A percentile compares a stretch with the other conserved stretches of the same genome.
These are phyloP conservation scores for Torulaspora pretoriensis DNA, from an alignment of 1,139 yeast species.

Conservation along the genomic window DNA sequence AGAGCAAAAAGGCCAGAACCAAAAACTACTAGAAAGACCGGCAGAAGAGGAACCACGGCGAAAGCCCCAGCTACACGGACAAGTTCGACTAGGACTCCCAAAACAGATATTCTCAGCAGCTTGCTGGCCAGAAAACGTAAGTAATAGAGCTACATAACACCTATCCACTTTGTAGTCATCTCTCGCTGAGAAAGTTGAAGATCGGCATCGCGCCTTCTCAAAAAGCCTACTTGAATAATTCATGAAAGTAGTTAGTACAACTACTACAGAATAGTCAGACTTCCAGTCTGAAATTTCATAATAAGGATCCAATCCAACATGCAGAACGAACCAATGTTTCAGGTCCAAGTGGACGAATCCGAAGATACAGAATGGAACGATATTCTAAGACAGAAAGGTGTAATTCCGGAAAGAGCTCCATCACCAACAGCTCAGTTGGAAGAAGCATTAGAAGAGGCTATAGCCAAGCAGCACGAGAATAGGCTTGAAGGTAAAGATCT, in stretches of 20 bases:
- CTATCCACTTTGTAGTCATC: no score
- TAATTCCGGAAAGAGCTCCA: slow-evolving; percentile 87
- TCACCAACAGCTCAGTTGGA: slow-evolving; percentile 85
- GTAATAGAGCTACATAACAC: slow-evolving; percentile 2
- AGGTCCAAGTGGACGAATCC: slow-evolving; percentile 87
- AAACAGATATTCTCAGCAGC: slow-evolving; percentile 29
- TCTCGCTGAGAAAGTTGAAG: not conserved
- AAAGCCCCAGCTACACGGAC: slow-evolving; percentile 9
- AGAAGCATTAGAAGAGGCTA: slow-evolving; percentile 80
- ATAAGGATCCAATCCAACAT: slow-evolving; percentile 9
- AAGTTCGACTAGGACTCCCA: slow-evolving; percentile 23
- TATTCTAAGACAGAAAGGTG: slow-evolving; percentile 80
- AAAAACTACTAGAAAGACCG: slow-evolving; percentile 6
- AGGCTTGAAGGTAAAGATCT: slow-evolving; percentile 65
- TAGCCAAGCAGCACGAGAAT: slow-evolving; percentile 56
- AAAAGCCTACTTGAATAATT: not conserved
- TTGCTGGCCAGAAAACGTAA: slow-evolving; percentile 26
- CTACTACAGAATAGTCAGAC: not conserved
- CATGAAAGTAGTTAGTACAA: not conserved
- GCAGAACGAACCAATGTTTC: slow-evolving; percentile 37
- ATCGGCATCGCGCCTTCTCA: not conserved
- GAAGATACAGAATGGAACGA: slow-evolving; percentile 99
- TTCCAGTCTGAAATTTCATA: not conserved
- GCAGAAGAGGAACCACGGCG: slow-evolving; percentile 8
- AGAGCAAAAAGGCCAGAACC: slow-evolving; percentile 1